Percentiles rank a stretch among this genome's conserved stretches.
These are phyloP conservation scores for Vigna trinervia DNA, from an alignment of 306 rosid species.

Conservation along the genomic window DNA sequence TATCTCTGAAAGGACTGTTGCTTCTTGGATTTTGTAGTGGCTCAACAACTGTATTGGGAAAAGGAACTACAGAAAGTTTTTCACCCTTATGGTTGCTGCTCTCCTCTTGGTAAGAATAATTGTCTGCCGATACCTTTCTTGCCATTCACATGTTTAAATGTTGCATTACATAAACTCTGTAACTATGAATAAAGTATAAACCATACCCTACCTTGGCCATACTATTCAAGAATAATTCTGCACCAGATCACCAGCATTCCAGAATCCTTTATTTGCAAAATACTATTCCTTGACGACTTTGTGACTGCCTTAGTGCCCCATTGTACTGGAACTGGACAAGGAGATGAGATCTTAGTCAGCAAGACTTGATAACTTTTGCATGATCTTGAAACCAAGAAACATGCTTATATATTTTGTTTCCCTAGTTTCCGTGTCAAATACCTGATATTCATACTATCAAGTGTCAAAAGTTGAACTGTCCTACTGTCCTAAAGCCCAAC, in stretches of 20 bases:
- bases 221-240: conserved; percentile 11
- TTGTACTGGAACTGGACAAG: conserved; percentile 5
- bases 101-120: conserved; percentile 90
- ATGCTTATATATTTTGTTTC: conserved; percentile 21
- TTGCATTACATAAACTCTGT: conserved; percentile 28
- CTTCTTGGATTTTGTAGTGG: conserved; percentile 72
- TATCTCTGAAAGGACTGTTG: conserved; percentile 36
- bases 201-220: not conserved
- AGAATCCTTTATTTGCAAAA: conserved; percentile 12
- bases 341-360: conserved; percentile 26
- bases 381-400: conserved; percentile 22
- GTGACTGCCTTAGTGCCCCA: not conserved
- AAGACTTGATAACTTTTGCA: not conserved
- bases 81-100: conserved; percentile 93
- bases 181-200: not conserved
- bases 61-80: conserved; percentile 86
- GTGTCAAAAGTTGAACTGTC: conserved; percentile 37
- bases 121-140: conserved; percentile 36
- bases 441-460: conserved; percentile 24
- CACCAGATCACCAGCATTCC: not conserved
- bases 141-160: conserved; percentile 28
- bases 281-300: conserved; percentile 29
- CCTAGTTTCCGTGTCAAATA: conserved; percentile 23
- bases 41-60: conserved; percentile 95
- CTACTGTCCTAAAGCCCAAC: conserved; percentile 39